Conservation (phyloP, 139 green algal species). For the Chlamydomonas incerta region DNA sequence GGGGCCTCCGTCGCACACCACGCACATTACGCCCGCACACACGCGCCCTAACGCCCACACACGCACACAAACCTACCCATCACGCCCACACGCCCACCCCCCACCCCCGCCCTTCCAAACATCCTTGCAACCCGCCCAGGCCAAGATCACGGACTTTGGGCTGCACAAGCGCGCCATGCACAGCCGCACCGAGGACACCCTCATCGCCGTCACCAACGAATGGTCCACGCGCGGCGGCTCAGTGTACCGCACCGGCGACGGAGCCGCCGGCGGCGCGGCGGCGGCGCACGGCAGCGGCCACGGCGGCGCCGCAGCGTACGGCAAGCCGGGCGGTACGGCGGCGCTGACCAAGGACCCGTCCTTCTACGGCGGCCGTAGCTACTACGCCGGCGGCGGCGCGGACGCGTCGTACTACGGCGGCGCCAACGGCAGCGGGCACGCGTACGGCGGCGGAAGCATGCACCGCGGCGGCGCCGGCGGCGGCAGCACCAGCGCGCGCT, state of each 20-base stretch:
- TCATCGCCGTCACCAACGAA: constrained; percentile 33
- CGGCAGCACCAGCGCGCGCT: neutral
- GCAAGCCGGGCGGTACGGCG: too few species aligned
- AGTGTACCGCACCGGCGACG: constrained; percentile 48
- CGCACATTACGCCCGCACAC: too few species aligned
- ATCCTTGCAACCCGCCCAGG: neutral
- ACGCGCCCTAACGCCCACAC: too few species aligned
- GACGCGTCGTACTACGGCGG: constrained; percentile 37
- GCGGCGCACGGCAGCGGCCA: constrained; percentile 13
- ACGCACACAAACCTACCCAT: too few species aligned
- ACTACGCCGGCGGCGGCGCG: neutral
- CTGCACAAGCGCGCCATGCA: constrained; percentile 66
- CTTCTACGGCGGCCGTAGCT: neutral
- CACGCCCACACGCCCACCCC: neutral
- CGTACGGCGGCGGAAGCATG: neutral
- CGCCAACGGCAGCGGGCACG: neutral
- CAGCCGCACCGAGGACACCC: constrained; percentile 10
- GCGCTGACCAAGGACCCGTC: neutral
- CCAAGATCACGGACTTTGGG: constrained; percentile 79
- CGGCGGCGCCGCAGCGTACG: constrained; percentile 2
- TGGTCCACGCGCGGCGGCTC: constrained; percentile 16
- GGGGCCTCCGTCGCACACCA: too few species aligned
- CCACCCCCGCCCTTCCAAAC: too few species aligned
- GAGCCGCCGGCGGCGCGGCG: constrained; percentile 23
- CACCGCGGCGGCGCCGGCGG: constrained; percentile 7